Conservation (phyloP, 1,284 basidiomycete genomes). For the Tilletia walkeri region DNA sequence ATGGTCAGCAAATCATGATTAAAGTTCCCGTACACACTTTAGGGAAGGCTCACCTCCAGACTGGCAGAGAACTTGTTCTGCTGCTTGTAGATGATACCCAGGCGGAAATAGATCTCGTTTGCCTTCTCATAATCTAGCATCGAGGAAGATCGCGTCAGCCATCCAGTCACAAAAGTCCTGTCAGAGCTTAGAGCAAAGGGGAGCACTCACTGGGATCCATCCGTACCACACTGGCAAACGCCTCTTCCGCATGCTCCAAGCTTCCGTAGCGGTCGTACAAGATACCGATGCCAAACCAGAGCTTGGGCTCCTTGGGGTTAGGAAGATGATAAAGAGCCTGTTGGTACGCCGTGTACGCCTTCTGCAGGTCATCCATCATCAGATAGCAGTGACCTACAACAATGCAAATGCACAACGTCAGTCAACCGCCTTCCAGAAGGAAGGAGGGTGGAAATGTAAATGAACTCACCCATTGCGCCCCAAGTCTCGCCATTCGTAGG, state of each 20-base stretch:
- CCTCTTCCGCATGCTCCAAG: constrained; percentile 96
- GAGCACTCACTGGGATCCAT: constrained; percentile 71
- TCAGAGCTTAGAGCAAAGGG: background rate
- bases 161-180: background rate
- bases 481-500: constrained; percentile 55
- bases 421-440: constrained; percentile 64
- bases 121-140: constrained; percentile 89
- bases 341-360: constrained; percentile 97
- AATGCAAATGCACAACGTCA: constrained; percentile 15
- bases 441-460: constrained; percentile 71
- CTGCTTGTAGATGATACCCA: constrained; percentile 99
- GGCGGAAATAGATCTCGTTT: constrained; percentile 95
- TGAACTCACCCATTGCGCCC: constrained; percentile 63
- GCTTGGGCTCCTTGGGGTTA: constrained; percentile 96
- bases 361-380: constrained; percentile 98
- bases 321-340: constrained; percentile 93
- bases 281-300: constrained; percentile 99
- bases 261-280: constrained; percentile 98
- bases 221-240: constrained; percentile 89
- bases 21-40: too few relatives aligned
- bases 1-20: background rate
- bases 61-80: constrained; percentile 74
- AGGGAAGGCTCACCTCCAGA: constrained; percentile 27
- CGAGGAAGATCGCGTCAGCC: background rate
- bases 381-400: constrained; percentile 75